These are phyloP conservation scores for Apiospora rasikravindrae DNA, from an alignment of 2,329 filamentous ascomycete species.

Conservation along the genomic window DNA sequence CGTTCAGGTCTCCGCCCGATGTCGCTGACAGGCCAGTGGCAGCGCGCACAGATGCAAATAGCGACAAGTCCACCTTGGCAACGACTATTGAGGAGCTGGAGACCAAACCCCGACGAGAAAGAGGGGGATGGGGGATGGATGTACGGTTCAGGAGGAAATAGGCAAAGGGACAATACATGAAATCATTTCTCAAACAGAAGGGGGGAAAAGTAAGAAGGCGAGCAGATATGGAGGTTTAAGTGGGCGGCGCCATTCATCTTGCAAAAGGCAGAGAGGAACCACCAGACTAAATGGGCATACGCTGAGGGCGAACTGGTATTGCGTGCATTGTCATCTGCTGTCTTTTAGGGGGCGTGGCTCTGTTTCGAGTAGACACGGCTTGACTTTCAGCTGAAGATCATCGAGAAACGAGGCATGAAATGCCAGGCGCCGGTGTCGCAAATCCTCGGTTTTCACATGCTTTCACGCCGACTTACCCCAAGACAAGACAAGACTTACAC, in stretches of 20 bases:
- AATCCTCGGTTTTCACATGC: constrained; percentile 13
- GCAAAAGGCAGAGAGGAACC: background rate
- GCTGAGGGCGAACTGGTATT: background rate
- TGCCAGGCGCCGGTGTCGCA: background rate
- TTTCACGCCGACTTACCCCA: background rate
- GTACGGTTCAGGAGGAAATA: constrained; percentile 8
- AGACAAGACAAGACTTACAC: background rate
- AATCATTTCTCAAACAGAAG: background rate
- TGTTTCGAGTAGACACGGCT: constrained; percentile 8
- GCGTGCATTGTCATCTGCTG: constrained; percentile 8
- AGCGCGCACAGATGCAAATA: background rate
- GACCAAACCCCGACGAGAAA: background rate
- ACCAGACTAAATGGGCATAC: constrained; percentile 2
- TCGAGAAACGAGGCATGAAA: constrained; percentile 1
- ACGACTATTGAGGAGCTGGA: constrained; percentile 10
- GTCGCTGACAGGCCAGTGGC: background rate
- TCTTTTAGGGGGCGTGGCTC: background rate
- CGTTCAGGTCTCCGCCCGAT: background rate
- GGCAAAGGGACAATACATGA: background rate
- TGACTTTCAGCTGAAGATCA: background rate
- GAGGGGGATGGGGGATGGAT: constrained; percentile 7
- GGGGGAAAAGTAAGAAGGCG: too few relatives aligned
- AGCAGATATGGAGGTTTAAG: background rate
- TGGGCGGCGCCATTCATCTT: background rate
- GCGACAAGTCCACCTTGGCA: background rate